phyloP scores from a whole-genome alignment of 1,284 basidiomycete genomes.

The Veloporphyrellus conicus region DNA sequence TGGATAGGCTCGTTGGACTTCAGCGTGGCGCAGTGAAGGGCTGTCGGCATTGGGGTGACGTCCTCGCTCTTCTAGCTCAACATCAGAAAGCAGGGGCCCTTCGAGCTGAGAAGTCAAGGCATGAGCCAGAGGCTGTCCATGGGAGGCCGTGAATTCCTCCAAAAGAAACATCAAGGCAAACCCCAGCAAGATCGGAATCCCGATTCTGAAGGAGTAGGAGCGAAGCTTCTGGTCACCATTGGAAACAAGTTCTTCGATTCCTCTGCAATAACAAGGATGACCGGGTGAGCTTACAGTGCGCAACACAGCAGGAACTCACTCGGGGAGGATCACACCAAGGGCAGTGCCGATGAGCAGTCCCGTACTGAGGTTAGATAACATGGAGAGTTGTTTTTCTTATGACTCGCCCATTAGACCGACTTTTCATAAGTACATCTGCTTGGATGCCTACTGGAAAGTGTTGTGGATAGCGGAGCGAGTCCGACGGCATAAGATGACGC shows the following conservation, averaged over 20 bases:
- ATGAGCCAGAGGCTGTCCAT: slow-evolving; percentile 35
- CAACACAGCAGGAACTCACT: slow-evolving; percentile 50
- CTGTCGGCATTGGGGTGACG: slow-evolving; percentile 12
- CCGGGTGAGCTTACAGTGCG: neutral
- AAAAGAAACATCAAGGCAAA: slow-evolving; percentile 83
- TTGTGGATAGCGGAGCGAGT: slow-evolving; percentile 68
- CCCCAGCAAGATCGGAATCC: slow-evolving; percentile 71
- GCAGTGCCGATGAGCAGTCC: slow-evolving; percentile 88
- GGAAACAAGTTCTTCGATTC: slow-evolving; percentile 51
- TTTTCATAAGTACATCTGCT: neutral
- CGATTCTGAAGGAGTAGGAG: slow-evolving; percentile 48
- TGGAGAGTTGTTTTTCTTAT: slow-evolving; percentile 54
- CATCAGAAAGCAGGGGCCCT: slow-evolving; percentile 15
- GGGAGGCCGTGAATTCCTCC: slow-evolving; percentile 57
- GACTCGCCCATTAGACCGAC: slow-evolving; percentile 11
- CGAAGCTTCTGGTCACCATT: slow-evolving; percentile 33
- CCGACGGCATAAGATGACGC: slow-evolving; percentile 70
- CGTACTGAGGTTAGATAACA: slow-evolving; percentile 67
- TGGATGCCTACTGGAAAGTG: slow-evolving; percentile 64
- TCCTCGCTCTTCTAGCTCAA: slow-evolving; percentile 33
- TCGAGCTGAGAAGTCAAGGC: slow-evolving; percentile 18
- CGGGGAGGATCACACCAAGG: slow-evolving; percentile 86
- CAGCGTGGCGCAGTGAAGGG: slow-evolving; percentile 9
- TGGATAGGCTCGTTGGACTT: slow-evolving; percentile 48
- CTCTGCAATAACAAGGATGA: slow-evolving; percentile 38